A percentile compares a stretch with the other conserved stretches of the same genome.
These are phyloP conservation scores for Brassica juncea DNA, from an alignment of 345 rosid species.

Conservation along the genomic window DNA sequence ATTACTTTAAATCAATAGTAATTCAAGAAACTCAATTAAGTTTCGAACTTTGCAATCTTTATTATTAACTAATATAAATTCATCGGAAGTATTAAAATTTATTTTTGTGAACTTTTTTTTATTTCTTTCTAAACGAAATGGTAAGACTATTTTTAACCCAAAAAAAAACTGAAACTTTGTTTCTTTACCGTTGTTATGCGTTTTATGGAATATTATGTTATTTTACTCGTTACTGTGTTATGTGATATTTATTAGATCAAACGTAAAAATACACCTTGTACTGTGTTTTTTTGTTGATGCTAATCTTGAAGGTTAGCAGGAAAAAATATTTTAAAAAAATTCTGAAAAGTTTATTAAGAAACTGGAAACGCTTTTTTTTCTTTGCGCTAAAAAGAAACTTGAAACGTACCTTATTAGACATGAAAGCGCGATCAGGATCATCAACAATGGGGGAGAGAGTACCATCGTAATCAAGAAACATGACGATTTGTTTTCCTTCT, in stretches of 20 bases:
- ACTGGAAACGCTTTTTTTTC: neutral
- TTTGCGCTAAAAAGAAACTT: too few relatives aligned
- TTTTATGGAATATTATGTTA: neutral
- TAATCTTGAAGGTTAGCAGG: neutral
- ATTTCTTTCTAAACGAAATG: neutral
- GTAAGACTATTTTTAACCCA: neutral
- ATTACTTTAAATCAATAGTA: neutral
- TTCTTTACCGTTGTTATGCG: neutral
- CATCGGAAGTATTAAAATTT: too few relatives aligned
- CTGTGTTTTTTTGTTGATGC: neutral
- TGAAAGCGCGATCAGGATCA: constrained; percentile 87
- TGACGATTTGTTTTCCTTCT: constrained; percentile 72
- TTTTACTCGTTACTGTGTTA: neutral
- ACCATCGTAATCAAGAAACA: constrained; percentile 94
- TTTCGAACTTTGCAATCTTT: too few relatives aligned
- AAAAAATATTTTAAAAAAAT: neutral
- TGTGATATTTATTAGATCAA: neutral
- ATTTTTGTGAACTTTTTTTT: neutral
- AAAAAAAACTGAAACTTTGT: neutral
- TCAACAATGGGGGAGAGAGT: constrained; percentile 90
- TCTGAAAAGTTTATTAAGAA: neutral
- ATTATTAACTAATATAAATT: too few relatives aligned
- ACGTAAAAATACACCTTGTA: neutral
- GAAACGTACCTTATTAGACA: constrained; percentile 64
- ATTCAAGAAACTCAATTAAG: neutral